Evolutionary conservation across 2,329 filamentous ascomycete species (phyloP).

Genomic region (Ascosphaera aggregata): DNA sequence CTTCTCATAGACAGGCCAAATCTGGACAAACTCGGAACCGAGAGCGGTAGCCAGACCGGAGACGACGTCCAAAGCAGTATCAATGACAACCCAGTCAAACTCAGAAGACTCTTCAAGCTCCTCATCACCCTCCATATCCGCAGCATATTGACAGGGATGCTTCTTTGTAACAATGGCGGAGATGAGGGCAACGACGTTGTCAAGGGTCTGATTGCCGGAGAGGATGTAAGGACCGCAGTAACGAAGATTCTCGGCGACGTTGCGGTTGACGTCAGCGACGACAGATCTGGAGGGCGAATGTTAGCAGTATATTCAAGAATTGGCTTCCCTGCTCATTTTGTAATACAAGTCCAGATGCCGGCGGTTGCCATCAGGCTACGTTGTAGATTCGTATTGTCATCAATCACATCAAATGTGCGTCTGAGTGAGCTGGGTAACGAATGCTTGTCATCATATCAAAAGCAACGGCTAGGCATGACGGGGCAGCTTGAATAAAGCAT

Average conservation of each 20-base stretch:
- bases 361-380: too few species aligned
- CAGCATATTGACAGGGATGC: constrained; percentile 76
- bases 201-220: constrained; percentile 45
- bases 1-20: constrained; percentile 95
- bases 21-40: constrained; percentile 55
- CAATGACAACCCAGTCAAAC: constrained; percentile 92
- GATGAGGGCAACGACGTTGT: constrained; percentile 54
- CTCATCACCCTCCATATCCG: constrained; percentile 54
- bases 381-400: constrained; percentile 54
- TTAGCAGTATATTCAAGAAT: constrained; percentile 23
- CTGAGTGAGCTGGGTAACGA: constrained; percentile 99
- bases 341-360: too few species aligned
- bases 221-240: constrained; percentile 73
- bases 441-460: constrained; percentile 55
- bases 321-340: too few species aligned
- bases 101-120: constrained; percentile 62
- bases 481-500: constrained; percentile 4
- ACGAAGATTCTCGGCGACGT: constrained; percentile 74
- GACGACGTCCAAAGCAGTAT: constrained; percentile 79
- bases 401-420: constrained; percentile 67
- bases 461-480: not conserved
- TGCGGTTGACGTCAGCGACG: constrained; percentile 88
- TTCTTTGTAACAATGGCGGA: constrained; percentile 65
- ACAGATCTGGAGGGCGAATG: constrained; percentile 37
- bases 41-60: constrained; percentile 65